phyloP scores from a whole-genome alignment of 805 yeast genomes.

The Candida koratica region DNA sequence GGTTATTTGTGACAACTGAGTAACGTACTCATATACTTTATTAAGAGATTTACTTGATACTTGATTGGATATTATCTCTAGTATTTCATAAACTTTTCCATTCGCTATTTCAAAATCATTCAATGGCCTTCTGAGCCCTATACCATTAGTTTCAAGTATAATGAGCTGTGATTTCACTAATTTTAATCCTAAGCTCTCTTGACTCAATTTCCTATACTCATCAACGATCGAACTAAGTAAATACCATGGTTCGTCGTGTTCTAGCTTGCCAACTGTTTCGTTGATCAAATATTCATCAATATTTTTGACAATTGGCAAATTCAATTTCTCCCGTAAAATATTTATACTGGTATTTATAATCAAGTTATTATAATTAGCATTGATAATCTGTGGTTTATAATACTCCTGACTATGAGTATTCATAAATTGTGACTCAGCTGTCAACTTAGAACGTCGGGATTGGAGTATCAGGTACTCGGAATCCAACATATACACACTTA shows the following conservation, averaged over 20 bases:
- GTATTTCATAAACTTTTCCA: constrained; percentile 16
- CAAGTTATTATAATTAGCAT: constrained; percentile 45
- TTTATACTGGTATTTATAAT: constrained; percentile 52
- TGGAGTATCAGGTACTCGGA: constrained; percentile 1
- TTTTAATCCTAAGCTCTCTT: constrained; percentile 56
- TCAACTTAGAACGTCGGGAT: constrained; percentile 1
- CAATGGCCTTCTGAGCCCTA: constrained; percentile 29
- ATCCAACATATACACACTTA: constrained; percentile 25
- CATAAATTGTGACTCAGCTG: constrained; percentile 18
- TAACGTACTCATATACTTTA: constrained; percentile 16
- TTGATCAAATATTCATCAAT: constrained; percentile 17
- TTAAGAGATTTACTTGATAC: constrained; percentile 30
- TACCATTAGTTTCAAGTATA: constrained; percentile 30
- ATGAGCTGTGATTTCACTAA: constrained; percentile 16
- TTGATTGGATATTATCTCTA: constrained; percentile 19
- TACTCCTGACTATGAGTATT: constrained; percentile 31
- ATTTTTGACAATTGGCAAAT: constrained; percentile 2
- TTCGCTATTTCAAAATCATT: constrained; percentile 27
- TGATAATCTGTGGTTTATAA: constrained; percentile 40
- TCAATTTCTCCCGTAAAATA: constrained; percentile 43
- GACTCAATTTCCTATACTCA: constrained; percentile 59
- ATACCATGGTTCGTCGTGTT: constrained; percentile 53
- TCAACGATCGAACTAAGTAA: constrained; percentile 68
- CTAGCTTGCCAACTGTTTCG: constrained; percentile 19
- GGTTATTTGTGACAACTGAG: not conserved